Base-by-base conservation (phyloP, 176 grass and related monocot genomes). In the Hsuehochloa calcarea region DNA sequence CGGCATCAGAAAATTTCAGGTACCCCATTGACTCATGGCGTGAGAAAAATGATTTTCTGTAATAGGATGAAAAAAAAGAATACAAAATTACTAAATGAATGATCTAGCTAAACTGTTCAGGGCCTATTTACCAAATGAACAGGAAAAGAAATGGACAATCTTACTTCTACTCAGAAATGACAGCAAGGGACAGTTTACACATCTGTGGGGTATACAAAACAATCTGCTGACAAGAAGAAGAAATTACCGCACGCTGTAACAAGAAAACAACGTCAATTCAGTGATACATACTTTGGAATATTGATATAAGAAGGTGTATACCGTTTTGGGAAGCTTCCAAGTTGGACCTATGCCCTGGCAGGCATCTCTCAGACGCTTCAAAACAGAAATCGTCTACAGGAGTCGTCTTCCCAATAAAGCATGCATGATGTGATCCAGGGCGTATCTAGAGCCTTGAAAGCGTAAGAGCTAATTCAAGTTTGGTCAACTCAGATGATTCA, bases 141-240 rank as follows among this genome's bases (percentile, higher is more conserved):
- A 14, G 59, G 34, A 64, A 72, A 62, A 55, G 20, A 81, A 34
- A 65, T 10, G 19, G 70, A 15, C 27, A 61, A 81, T 55, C 16
- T 38, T 46, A 74, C 37, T 74, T 82, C 43, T 75, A 60, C 41
- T 76, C 70, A 31, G 77, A 87, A 87, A 55, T 80, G 77, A 81
- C 72, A 69, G 72, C 40, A 76, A 87, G 47, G 61, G 78, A 62
- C 11, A 70, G 80, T n/a, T 65, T 63, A 63, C 68, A 19, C 52
- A 52, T 69, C 78, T 80, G 20, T 54, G n/a, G n/a, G 64, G 62
- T 39, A 68, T 35, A 55, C 29, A 39, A 54, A 20, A 55, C 25
- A 55, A 78, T 72, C 74, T 88, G 81, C 81, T 58, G 10, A 88
- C 80, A 88, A 31, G 54, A 71, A 54, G 41, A 64, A 77, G 41